Evolutionary conservation across 768 basidiomycete genomes (phyloP).

Genomic region (Clitopilus passeckerianus): DNA sequence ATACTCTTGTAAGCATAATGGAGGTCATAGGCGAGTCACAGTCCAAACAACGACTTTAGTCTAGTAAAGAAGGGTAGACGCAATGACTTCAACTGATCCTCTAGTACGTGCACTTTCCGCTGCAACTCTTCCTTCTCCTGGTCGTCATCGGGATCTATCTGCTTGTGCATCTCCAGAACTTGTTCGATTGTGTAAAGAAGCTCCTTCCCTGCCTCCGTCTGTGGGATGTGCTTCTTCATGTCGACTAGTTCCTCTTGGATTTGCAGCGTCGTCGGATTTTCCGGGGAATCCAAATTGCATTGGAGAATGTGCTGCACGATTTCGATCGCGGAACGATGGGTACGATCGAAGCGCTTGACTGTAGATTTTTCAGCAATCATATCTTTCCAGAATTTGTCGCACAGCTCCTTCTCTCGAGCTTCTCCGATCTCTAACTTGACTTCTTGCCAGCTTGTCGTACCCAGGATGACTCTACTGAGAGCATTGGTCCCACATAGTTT

Average conservation of each 20-base stretch:
- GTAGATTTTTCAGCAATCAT: conserved; percentile 32
- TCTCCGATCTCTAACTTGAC: conserved; percentile 25
- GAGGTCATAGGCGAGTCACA: too few relatives aligned
- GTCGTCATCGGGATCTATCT: neutral
- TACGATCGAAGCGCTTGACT: conserved; percentile 27
- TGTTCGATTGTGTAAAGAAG: neutral
- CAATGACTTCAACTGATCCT: neutral
- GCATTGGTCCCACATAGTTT: conserved; percentile 36
- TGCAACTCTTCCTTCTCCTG: neutral
- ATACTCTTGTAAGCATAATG: too few relatives aligned
- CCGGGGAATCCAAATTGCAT: too few relatives aligned
- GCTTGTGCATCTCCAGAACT: conserved; percentile 2
- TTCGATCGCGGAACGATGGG: conserved; percentile 21
- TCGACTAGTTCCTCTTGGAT: conserved; percentile 15
- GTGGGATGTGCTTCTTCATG: neutral
- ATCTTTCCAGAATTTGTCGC: conserved; percentile 30
- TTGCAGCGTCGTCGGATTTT: too few relatives aligned
- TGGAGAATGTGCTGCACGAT: conserved; percentile 22
- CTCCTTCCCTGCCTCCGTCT: conserved; percentile 4
- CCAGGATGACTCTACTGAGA: conserved; percentile 36
- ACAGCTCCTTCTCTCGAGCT: conserved; percentile 29
- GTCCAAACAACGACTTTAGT: neutral
- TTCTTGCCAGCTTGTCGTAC: conserved; percentile 39
- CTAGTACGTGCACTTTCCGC: neutral
- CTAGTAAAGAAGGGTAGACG: neutral